Evolutionary conservation across 768 basidiomycete species (phyloP).

Genomic region (Leccinum subtestaceum): DNA sequence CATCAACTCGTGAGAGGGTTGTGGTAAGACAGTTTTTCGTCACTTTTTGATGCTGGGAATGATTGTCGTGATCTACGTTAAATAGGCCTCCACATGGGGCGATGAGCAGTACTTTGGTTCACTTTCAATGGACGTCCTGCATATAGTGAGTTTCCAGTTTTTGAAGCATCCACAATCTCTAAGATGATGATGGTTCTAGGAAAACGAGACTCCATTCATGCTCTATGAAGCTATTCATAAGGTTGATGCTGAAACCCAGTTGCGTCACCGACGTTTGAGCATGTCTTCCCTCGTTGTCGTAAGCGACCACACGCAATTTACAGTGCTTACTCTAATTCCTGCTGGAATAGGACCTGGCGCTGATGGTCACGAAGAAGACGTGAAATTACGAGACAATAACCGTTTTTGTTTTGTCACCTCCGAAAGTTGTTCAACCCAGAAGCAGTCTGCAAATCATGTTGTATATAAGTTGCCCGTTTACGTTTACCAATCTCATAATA

Average conservation of each 20-base stretch:
- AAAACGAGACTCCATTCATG: neutral
- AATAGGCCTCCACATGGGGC: slow-evolving; percentile 8
- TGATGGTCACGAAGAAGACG: slow-evolving; percentile 8
- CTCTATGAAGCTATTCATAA: slow-evolving; percentile 9
- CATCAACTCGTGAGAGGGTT: slow-evolving; percentile 24
- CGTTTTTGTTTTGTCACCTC: neutral
- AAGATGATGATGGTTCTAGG: slow-evolving; percentile 10
- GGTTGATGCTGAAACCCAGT: neutral
- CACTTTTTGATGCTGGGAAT: slow-evolving; percentile 5
- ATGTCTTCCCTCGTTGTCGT: slow-evolving; percentile 23
- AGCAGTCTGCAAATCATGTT: neutral
- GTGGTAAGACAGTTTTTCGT: slow-evolving; percentile 12
- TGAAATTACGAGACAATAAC: slow-evolving; percentile 1
- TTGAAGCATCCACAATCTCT: neutral
- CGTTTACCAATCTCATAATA: neutral
- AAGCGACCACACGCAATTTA: slow-evolving; percentile 1
- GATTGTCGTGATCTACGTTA: slow-evolving; percentile 2
- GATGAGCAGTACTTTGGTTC: neutral
- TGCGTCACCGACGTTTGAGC: slow-evolving; percentile 15
- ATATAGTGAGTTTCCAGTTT: slow-evolving; percentile 4
- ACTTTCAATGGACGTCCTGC: neutral
- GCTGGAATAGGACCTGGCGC: slow-evolving; percentile 25
- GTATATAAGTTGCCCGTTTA: neutral
- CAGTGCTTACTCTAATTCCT: neutral
- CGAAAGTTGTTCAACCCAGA: neutral